Evolutionary conservation across 768 basidiomycete genomes (phyloP), one percentile per base, ranked within the genome.

Genomic region (Boletellus sp.): DNA sequence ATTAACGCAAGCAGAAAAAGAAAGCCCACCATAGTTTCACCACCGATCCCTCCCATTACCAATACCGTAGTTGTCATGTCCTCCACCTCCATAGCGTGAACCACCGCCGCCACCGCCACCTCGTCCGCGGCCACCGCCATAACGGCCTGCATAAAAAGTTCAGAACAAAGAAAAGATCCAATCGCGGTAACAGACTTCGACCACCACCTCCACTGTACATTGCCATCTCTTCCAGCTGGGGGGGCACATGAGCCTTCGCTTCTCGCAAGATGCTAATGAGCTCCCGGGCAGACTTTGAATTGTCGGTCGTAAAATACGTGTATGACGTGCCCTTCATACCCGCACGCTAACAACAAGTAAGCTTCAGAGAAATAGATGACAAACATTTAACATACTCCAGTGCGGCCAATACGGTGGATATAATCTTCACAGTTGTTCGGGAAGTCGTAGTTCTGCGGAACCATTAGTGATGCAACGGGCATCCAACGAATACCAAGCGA

Each of bases 351-450:
- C 40, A 37, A 6, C 22, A 50, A 45, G 61, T 71, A 47, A 63
- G 62, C 34, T 1, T 44, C 36, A 15, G 15, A 15, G 19, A 17
- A 42, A 4, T 9, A 19, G 22, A 48, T 2, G 17, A 13, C 42
- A 19, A 20, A 34, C 42, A 47, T 23, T 13, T 67, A 79, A 40
- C 70, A 0, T 48, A 91, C 90, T 48, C 94, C 94, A 56, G 95
- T 96, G 68, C 95, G 93, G 56, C 95, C 96, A 63, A 99, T 99
- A 59, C 95, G 92, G 73, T 99, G 95, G 53, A 97, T 93, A 71
- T 98, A 98, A 71, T 96, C 94, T 75, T 95, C 94, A 63, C 90
- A 91, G 66, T 95, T 94, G 73, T 96, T 96, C 1, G 94, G 94
- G 77, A 98, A 96, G 68, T 97, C 94, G 68, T 90, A 94, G 72